A percentile compares a stretch with the other conserved stretches of the same genome.
Evolutionary conservation across 305 asterid genomes (phyloP).

Genomic region (Lippia alba): DNA sequence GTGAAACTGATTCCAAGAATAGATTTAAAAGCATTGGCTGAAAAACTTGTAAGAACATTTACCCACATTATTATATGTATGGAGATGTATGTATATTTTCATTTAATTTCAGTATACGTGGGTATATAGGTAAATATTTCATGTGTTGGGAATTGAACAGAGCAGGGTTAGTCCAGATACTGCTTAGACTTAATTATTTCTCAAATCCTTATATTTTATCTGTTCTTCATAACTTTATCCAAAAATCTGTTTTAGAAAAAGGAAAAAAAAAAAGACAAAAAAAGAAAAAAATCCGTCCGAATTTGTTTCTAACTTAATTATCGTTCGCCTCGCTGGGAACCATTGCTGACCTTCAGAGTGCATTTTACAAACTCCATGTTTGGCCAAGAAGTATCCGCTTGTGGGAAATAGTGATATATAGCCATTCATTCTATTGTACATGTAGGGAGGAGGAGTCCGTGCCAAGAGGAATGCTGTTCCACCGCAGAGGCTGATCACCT

Average conservation of each 20-base stretch:
- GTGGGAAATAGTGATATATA: conserved; percentile 18
- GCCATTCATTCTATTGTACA: conserved; percentile 21
- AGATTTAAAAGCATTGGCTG: conserved; percentile 88
- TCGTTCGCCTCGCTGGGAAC: conserved; percentile 20
- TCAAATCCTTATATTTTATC: not conserved
- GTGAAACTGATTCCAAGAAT: conserved; percentile 90
- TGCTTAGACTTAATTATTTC: not conserved
- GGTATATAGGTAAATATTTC: not conserved
- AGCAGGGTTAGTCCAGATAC: conserved; percentile 18
- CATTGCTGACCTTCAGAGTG: conserved; percentile 14
- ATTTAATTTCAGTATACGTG: not conserved
- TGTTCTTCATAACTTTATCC: not conserved
- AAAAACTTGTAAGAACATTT: conserved; percentile 71
- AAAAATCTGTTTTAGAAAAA: too few relatives aligned
- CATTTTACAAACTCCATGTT: conserved; percentile 12
- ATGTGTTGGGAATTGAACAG: not conserved
- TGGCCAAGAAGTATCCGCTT: not conserved
- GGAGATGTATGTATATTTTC: not conserved
- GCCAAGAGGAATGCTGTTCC: conserved; percentile 67
- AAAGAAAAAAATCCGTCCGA: not conserved
- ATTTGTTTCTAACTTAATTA: not conserved
- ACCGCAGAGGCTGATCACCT: conserved; percentile 86
- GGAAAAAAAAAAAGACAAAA: too few relatives aligned
- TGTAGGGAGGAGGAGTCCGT: conserved; percentile 87
- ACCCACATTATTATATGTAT: not conserved